A percentile compares a stretch with the other conserved stretches of the same genome.
Conservation (phyloP, 1,284 basidiomycete genomes). For the Neolentinus lepideus region DNA sequence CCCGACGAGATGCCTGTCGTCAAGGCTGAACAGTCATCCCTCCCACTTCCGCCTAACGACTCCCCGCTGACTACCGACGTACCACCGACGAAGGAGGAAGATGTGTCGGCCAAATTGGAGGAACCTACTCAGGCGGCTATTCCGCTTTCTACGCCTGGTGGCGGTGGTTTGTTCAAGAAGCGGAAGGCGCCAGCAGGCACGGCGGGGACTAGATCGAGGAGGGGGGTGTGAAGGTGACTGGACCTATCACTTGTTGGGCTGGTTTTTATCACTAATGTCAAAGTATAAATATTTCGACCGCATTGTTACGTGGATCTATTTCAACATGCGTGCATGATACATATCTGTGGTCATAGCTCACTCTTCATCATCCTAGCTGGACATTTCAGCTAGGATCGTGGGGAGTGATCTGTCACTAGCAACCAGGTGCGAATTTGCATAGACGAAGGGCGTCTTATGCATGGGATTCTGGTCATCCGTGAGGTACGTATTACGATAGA, state of each 20-base stretch:
- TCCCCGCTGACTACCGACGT: background rate
- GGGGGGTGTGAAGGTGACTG: background rate
- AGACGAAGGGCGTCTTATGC: no score
- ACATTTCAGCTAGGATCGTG: background rate
- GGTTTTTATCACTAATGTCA: background rate
- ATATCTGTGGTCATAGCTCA: background rate
- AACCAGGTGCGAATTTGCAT: no score
- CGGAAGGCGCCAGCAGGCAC: background rate
- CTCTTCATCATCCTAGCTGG: background rate
- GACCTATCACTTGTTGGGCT: background rate
- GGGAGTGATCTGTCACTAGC: background rate
- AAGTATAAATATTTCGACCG: background rate
- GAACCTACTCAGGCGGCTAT: background rate
- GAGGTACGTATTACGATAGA: no score
- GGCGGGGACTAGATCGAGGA: background rate
- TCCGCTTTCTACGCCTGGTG: background rate
- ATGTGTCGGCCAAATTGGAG: background rate
- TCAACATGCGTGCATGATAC: background rate
- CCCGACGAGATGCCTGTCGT: background rate
- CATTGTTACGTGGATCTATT: no score
- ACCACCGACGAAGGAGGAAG: background rate
- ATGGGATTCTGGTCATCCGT: no score
- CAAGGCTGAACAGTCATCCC: background rate
- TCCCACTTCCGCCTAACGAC: background rate
- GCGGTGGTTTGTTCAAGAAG: background rate